phyloP scores from a whole-genome alignment of 192 early-diverging fungal species.

The Backusella morwellensis region DNA sequence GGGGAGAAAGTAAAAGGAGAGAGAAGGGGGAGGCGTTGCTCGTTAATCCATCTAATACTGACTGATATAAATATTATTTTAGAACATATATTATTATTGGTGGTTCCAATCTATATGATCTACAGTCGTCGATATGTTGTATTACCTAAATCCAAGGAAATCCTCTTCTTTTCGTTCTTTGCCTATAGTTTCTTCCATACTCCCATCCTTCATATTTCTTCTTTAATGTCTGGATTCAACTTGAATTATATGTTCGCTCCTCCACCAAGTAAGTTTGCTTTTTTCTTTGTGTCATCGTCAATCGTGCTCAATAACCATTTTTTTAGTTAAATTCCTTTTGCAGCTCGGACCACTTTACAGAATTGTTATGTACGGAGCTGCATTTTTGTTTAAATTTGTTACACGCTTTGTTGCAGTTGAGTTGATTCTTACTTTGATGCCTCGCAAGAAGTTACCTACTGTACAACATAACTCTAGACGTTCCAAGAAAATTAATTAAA shows the following conservation, averaged over 20 bases:
- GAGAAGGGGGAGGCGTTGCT: not conserved
- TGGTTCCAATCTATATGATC: constrained; percentile 52
- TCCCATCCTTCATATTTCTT: constrained; percentile 37
- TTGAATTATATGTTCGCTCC: constrained; percentile 52
- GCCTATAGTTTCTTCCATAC: constrained; percentile 52
- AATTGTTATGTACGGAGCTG: constrained; percentile 26
- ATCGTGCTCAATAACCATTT: too few relatives aligned
- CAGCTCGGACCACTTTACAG: constrained; percentile 29
- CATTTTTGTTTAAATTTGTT: constrained; percentile 26
- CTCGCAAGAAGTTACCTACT: not conserved
- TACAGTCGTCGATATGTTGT: constrained; percentile 49
- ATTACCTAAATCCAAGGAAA: constrained; percentile 42
- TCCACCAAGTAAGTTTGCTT: constrained; percentile 43
- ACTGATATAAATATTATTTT: not conserved
- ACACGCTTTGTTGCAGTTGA: constrained; percentile 28
- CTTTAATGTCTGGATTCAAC: constrained; percentile 43
- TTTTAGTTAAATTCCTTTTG: constrained; percentile 23
- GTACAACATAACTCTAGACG: not conserved
- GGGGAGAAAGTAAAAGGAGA: not conserved
- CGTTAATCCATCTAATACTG: too few relatives aligned
- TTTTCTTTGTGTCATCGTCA: not conserved
- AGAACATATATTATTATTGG: constrained; percentile 49
- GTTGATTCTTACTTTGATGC: constrained; percentile 8
- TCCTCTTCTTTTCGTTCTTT: constrained; percentile 49
- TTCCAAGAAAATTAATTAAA: constrained; percentile 12